Percentiles rank a stretch among this genome's conserved stretches.
Evolutionary conservation across 768 basidiomycete species (phyloP).

Genomic region (Coprinopsis marcescibilis): DNA sequence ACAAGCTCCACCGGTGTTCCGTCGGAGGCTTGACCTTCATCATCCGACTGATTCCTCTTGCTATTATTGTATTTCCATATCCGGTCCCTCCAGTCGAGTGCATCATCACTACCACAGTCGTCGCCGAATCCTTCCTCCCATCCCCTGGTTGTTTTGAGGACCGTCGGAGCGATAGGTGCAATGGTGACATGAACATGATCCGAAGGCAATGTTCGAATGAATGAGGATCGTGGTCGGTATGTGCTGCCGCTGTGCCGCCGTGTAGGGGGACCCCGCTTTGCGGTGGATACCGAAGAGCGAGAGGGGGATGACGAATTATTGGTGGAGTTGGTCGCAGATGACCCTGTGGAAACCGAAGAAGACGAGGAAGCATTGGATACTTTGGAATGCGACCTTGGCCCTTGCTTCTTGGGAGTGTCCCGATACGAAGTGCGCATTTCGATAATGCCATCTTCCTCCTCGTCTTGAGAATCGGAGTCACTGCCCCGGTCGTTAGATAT

Average conservation of each 20-base stretch:
- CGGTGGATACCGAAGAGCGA: slow-evolving; percentile 13
- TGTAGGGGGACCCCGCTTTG: not conserved
- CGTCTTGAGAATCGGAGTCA: slow-evolving; percentile 34
- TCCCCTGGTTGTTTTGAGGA: slow-evolving; percentile 71
- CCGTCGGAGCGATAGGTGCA: slow-evolving; percentile 56
- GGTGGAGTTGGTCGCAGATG: slow-evolving; percentile 14
- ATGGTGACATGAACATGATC: slow-evolving; percentile 35
- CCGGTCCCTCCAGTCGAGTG: slow-evolving; percentile 18
- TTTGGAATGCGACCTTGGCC: slow-evolving; percentile 37
- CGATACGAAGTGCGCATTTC: slow-evolving; percentile 48
- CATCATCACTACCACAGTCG: slow-evolving; percentile 35
- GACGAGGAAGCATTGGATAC: slow-evolving; percentile 39
- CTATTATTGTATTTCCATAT: slow-evolving; percentile 17
- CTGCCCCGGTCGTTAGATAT: slow-evolving; percentile 28
- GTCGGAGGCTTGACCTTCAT: slow-evolving; percentile 25
- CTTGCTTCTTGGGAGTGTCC: slow-evolving; percentile 18
- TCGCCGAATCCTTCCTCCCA: slow-evolving; percentile 48
- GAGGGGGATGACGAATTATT: slow-evolving; percentile 22
- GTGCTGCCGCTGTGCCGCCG: slow-evolving; percentile 18
- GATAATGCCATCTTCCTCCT: slow-evolving; percentile 46
- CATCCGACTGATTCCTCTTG: slow-evolving; percentile 6
- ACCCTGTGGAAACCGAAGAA: slow-evolving; percentile 28
- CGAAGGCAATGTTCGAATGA: slow-evolving; percentile 20
- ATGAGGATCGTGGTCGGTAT: slow-evolving; percentile 19
- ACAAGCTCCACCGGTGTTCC: slow-evolving; percentile 63